Percentiles rank a stretch among this genome's conserved stretches.
Conservation (phyloP, 2,329 filamentous ascomycete species). For the Elsinoe fawcettii region DNA sequence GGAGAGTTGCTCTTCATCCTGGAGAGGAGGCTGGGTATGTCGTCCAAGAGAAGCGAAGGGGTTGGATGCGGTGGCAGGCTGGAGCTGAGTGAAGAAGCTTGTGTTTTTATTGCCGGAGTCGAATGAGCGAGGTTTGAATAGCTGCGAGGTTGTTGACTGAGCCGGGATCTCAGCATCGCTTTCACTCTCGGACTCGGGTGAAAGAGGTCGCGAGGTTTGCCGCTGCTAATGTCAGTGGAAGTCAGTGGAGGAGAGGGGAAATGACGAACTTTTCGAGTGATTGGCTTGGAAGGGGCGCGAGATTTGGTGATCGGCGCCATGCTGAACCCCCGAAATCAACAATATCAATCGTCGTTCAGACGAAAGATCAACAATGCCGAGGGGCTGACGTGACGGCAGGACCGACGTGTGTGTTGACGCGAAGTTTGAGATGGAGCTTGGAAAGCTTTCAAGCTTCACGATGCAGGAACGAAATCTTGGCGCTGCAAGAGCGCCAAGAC, state of each 20-base stretch:
- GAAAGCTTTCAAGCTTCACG: conserved; percentile 7
- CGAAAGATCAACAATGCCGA: not conserved
- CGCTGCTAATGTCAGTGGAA: not conserved
- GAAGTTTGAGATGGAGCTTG: conserved; percentile 6
- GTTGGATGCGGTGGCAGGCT: not conserved
- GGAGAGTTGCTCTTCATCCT: not conserved
- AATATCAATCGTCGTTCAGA: too few species aligned
- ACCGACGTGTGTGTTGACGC: not conserved
- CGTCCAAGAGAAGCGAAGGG: not conserved
- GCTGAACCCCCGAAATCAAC: too few species aligned
- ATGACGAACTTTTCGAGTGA: not conserved
- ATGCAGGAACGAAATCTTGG: conserved; percentile 1
- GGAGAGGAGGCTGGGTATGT: not conserved
- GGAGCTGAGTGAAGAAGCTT: not conserved
- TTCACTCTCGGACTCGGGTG: not conserved
- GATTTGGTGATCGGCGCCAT: conserved; percentile 9
- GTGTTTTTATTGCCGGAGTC: not conserved
- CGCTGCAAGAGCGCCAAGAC: too few species aligned
- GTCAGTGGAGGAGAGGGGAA: not conserved
- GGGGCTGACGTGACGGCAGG: not conserved
- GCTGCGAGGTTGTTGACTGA: not conserved
- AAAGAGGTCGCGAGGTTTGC: not conserved
- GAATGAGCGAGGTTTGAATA: not conserved
- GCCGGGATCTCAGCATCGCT: not conserved
- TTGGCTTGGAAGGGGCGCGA: not conserved